These are phyloP conservation scores for Nyctanthes arbortristis DNA, from an alignment of 257 asterid genomes.

Conservation along the genomic window DNA sequence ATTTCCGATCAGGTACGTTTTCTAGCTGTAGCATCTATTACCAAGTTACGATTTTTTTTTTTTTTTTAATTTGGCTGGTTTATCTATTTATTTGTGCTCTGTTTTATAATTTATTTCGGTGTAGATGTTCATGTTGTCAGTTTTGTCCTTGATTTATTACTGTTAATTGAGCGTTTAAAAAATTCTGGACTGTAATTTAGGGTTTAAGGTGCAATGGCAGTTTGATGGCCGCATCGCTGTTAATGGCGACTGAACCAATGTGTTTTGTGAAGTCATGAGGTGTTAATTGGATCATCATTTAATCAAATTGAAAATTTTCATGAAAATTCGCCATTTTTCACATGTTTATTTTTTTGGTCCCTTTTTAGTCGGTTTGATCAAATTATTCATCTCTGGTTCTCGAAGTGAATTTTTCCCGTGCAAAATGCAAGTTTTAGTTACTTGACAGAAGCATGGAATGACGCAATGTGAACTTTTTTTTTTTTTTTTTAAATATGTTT, in stretches of 20 bases:
- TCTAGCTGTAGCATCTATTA: neutral
- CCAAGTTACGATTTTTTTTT: neutral
- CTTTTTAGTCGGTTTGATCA: neutral
- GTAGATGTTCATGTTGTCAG: neutral
- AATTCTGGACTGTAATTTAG: constrained; percentile 8
- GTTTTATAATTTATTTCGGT: neutral
- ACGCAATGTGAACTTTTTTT: neutral
- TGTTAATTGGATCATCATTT: too few species aligned
- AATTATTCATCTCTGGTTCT: neutral
- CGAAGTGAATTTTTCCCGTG: too few species aligned
- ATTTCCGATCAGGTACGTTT: constrained; percentile 19
- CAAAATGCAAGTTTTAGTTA: neutral
- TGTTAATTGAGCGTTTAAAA: neutral
- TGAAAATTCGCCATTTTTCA: neutral
- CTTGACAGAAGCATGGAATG: neutral
- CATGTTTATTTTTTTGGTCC: neutral
- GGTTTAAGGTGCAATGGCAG: constrained; percentile 15
- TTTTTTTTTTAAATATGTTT: neutral
- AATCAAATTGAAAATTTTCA: neutral
- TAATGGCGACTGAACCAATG: too few species aligned
- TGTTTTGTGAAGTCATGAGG: too few species aligned
- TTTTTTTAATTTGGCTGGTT: neutral
- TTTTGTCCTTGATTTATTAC: neutral
- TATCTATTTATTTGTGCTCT: neutral
- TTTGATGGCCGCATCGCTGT: neutral